A percentile compares a stretch with the other conserved stretches of the same genome.
Conservation (phyloP, 2,329 filamentous ascomycete genomes). For the Nakataea oryzae region DNA sequence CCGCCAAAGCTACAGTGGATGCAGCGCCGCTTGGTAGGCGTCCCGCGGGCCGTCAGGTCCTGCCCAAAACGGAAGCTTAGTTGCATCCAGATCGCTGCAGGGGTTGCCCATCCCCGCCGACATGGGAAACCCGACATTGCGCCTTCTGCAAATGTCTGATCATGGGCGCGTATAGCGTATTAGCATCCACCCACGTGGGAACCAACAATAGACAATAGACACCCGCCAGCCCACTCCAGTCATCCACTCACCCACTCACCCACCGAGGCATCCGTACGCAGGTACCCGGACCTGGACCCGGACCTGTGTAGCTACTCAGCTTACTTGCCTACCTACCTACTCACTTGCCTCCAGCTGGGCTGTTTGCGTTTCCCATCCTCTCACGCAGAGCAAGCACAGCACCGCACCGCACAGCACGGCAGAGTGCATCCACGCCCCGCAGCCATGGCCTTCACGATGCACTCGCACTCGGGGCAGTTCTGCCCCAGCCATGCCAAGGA, state of each 20-base stretch:
- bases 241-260: too few relatives aligned
- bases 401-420: too few relatives aligned
- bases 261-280: too few relatives aligned
- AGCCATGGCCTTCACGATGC: slow-evolving; percentile 89
- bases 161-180: neutral
- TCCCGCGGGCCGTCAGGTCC: too few relatives aligned
- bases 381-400: too few relatives aligned
- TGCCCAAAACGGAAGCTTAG: neutral
- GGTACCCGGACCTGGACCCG: too few relatives aligned
- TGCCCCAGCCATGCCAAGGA: slow-evolving; percentile 83
- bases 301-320: too few relatives aligned
- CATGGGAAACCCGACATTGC: neutral
- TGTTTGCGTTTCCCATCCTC: too few relatives aligned
- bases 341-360: too few relatives aligned
- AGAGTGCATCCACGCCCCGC: too few relatives aligned
- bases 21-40: neutral
- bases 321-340: too few relatives aligned
- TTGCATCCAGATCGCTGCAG: neutral
- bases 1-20: neutral
- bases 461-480: slow-evolving; percentile 96
- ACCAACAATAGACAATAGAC: neutral
- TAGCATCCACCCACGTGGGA: neutral
- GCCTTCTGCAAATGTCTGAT: too few relatives aligned
- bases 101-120: neutral
- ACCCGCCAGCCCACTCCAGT: neutral